phyloP scores from a whole-genome alignment of 306 rosid species.

The Rosa chinensis region DNA sequence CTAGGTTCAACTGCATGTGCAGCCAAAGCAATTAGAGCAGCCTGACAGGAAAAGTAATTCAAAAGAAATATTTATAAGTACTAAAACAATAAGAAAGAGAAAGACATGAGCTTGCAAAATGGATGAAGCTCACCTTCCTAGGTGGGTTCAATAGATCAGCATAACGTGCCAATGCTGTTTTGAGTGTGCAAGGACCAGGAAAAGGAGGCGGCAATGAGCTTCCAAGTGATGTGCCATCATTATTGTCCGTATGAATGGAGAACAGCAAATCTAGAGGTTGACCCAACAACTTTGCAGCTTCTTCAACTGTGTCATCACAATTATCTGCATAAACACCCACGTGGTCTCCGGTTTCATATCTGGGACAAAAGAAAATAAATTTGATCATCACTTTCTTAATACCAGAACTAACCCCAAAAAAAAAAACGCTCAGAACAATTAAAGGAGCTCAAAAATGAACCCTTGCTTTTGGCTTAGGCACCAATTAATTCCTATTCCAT shows the following conservation, averaged over 20 bases:
- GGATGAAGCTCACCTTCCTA: constrained; percentile 56
- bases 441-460: not conserved
- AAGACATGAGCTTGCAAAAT: constrained; percentile 18
- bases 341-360: constrained; percentile 98
- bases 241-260: constrained; percentile 72
- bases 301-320: constrained; percentile 73
- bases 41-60: constrained; percentile 43
- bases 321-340: constrained; percentile 92
- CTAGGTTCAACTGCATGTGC: constrained; percentile 78
- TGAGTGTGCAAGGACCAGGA: constrained; percentile 82
- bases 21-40: constrained; percentile 82
- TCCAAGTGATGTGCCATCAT: constrained; percentile 81
- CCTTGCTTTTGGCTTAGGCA: not conserved
- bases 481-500: not conserved
- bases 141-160: constrained; percentile 91
- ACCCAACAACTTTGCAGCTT: constrained; percentile 74
- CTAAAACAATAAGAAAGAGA: constrained; percentile 9
- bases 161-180: constrained; percentile 67
- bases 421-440: not conserved
- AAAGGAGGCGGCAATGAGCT: constrained; percentile 87
- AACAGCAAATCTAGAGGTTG: constrained; percentile 65
- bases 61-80: constrained; percentile 10
- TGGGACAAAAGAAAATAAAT: constrained; percentile 36
- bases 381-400: not conserved
- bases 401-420: not conserved